Percentiles rank a stretch among this genome's conserved stretches.
Conservation (phyloP, 257 asterid genomes). For the Solanum lignicaule region DNA sequence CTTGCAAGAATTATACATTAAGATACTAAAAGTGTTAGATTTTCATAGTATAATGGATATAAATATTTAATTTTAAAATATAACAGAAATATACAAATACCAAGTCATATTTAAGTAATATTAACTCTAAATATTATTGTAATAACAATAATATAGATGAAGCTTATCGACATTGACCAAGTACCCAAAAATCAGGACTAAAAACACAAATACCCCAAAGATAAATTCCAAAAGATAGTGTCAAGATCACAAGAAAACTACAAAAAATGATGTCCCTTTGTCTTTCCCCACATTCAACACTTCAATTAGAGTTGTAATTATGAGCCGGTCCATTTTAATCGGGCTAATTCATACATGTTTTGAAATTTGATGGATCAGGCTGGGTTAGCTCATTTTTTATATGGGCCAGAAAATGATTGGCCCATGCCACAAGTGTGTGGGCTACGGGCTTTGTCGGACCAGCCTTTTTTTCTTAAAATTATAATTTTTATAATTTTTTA, state of each 20-base stretch:
- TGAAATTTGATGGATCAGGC: too few relatives aligned
- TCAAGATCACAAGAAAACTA: not conserved
- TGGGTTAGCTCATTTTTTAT: too few relatives aligned
- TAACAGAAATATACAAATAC: not conserved
- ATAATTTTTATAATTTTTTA: too few relatives aligned
- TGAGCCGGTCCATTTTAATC: too few relatives aligned
- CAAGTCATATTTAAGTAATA: not conserved
- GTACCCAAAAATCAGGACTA: not conserved
- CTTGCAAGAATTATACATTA: not conserved
- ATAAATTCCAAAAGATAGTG: not conserved
- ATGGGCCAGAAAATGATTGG: too few relatives aligned
- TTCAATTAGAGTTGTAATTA: not conserved
- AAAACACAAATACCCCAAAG: not conserved
- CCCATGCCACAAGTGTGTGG: too few relatives aligned
- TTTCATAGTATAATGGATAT: not conserved
- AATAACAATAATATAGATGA: not conserved
- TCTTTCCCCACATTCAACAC: too few relatives aligned
- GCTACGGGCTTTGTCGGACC: too few relatives aligned
- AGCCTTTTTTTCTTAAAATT: too few relatives aligned
- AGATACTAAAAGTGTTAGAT: not conserved
- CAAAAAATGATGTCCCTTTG: not conserved
- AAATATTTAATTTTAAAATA: not conserved
- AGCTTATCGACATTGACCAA: not conserved
- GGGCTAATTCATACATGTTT: too few relatives aligned
- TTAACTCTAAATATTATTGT: not conserved